Evolutionary conservation across 768 basidiomycete genomes (phyloP).

Genomic region (Sutorius australiensis): DNA sequence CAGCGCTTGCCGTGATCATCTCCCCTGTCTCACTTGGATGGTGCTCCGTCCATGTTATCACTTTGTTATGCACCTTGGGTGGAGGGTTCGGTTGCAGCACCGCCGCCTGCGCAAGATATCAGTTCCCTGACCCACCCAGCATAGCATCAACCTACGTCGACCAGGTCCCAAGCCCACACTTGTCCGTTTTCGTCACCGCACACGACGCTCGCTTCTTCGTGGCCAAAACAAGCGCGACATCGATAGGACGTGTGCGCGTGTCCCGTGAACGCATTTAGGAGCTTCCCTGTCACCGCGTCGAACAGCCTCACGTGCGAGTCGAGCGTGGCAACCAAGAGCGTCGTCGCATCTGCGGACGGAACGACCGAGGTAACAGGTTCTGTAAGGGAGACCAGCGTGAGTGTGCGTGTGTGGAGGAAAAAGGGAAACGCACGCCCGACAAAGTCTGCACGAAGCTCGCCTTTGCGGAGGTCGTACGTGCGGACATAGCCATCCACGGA

Average conservation of each 20-base stretch:
- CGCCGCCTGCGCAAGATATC: slow-evolving; percentile 51
- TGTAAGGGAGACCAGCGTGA: slow-evolving; percentile 28
- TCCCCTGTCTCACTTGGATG: slow-evolving; percentile 80
- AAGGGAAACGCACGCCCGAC: slow-evolving; percentile 68
- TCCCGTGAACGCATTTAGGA: slow-evolving; percentile 82
- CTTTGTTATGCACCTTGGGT: slow-evolving; percentile 73
- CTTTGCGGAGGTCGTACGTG: slow-evolving; percentile 93
- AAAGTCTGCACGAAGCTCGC: slow-evolving; percentile 84
- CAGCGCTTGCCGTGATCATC: slow-evolving; percentile 85
- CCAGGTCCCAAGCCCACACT: slow-evolving; percentile 91
- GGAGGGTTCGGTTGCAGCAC: slow-evolving; percentile 70
- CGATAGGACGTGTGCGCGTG: slow-evolving; percentile 75
- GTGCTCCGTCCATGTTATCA: slow-evolving; percentile 90
- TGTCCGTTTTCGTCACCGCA: slow-evolving; percentile 88
- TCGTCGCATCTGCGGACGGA: slow-evolving; percentile 74
- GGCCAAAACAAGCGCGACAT: slow-evolving; percentile 76
- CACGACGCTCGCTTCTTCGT: slow-evolving; percentile 75
- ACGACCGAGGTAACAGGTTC: slow-evolving; percentile 85
- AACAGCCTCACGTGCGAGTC: slow-evolving; percentile 85
- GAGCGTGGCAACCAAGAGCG: slow-evolving; percentile 76
- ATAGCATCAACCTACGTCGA: slow-evolving; percentile 58
- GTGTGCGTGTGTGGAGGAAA: neutral
- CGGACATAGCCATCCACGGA: slow-evolving; percentile 91
- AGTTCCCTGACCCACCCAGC: neutral
- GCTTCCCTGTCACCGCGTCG: slow-evolving; percentile 75